Evolutionary conservation across 1,139 yeast species (phyloP).

Genomic region (Pneumocystis carinii): DNA sequence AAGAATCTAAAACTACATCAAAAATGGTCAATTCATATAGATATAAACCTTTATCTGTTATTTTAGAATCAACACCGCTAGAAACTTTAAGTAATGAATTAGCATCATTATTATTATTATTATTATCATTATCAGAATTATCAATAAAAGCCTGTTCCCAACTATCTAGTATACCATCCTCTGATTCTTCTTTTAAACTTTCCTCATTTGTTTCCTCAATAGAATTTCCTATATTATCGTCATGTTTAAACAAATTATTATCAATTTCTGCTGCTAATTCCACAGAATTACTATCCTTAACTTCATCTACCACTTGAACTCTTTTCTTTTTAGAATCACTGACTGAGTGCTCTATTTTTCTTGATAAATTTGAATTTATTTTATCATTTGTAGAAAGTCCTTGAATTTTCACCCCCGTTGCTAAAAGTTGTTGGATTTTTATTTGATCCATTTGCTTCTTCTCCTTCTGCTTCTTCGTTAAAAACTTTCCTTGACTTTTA

Average conservation of each 20-base stretch:
- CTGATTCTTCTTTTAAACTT: background rate
- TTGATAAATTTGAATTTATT: constrained; percentile 23
- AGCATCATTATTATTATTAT: background rate
- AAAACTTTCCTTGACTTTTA: constrained; percentile 75
- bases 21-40: background rate
- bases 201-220: background rate
- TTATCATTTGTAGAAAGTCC: constrained; percentile 37
- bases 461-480: constrained; percentile 87
- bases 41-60: background rate
- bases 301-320: constrained; percentile 13
- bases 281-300: background rate
- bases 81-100: background rate
- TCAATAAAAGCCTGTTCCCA: background rate
- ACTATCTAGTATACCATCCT: background rate
- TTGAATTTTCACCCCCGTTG: constrained; percentile 55
- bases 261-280: background rate
- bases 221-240: background rate
- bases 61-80: background rate
- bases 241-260: background rate
- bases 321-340: constrained; percentile 56
- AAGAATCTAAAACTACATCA: background rate
- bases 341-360: constrained; percentile 55
- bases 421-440: constrained; percentile 74
- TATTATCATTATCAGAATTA: background rate
- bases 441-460: constrained; percentile 75